Evolutionary conservation across 352 stramenopile species (phyloP), one percentile per base, ranked within the genome.

Genomic region (Pythium apleroticum): DNA sequence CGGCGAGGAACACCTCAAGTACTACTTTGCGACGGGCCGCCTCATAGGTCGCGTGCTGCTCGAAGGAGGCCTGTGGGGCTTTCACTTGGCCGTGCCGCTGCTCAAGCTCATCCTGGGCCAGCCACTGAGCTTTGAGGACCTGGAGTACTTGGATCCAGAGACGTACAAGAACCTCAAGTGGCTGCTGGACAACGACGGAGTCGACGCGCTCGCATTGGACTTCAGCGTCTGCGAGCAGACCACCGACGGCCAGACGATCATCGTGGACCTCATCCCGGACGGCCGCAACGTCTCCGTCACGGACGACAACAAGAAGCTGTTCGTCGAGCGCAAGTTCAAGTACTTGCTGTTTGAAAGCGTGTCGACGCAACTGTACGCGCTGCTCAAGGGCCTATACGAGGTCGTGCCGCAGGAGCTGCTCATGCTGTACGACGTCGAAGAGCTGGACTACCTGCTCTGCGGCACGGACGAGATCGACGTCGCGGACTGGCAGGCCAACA

Each of bases 61-160:
- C 2, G 96, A 99, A 75, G 86, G 93, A 46, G 86, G 97, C 30
- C 75, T 98, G 10, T 91, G 98, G 33, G 77, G 86, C 27, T 96
- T 96, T 45, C 97, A 98, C 65, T 85, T 99, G 45, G 85, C 96
- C 8, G 76, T 95, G 12, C 92, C 97, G 49, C 74, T 99, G 57
- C 97, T 99, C 72, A 99, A 99, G 77, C 89, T 99, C 62, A 90
- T 99, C n/a, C 77, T 99, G 9, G 96, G 91, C 46, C 95, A 95
- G 62, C 97, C 97, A 2, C 82, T 99, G 19, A 93, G 84, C 2
- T 96, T 99, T 55, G 78, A 82, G 22, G 97, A 99, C 69, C 80
- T 98, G 39, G 88, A 98, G 73, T 80, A 76, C 46, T 72, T 85
- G 15, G 79, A 91, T 56, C 74, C 79, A 5, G 76, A 80, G 22